phyloP scores from a whole-genome alignment of 495 filamentous ascomycete genomes.

The Penicillium turbatum region DNA sequence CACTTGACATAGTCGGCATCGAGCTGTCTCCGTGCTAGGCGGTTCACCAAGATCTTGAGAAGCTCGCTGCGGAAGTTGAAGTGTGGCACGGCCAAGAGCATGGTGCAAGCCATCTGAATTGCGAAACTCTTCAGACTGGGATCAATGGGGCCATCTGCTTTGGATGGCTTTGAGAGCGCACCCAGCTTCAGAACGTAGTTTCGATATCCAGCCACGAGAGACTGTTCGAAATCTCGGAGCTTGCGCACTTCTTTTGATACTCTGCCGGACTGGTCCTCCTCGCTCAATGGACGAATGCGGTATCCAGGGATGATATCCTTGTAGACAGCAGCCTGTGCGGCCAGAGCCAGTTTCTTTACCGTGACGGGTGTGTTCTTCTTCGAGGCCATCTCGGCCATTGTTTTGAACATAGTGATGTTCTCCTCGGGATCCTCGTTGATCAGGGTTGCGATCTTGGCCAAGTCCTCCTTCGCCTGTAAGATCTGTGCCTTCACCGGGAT shows the following conservation, averaged over 20 bases:
- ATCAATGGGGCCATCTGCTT: conserved; percentile 31
- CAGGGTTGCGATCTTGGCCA: conserved; percentile 73
- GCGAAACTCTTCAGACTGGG: conserved; percentile 61
- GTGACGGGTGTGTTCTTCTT: conserved; percentile 51
- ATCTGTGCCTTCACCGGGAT: conserved; percentile 74
- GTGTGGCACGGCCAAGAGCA: conserved; percentile 78
- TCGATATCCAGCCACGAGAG: conserved; percentile 75
- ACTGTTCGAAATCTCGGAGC: conserved; percentile 76
- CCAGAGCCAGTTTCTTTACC: conserved; percentile 78
- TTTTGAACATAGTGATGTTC: conserved; percentile 71
- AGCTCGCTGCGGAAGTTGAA: conserved; percentile 93
- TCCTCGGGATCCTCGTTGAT: conserved; percentile 95
- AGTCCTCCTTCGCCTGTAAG: conserved; percentile 81
- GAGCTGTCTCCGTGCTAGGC: conserved; percentile 62
- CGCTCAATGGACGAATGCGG: conserved; percentile 75
- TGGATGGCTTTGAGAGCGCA: conserved; percentile 52
- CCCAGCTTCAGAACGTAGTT: conserved; percentile 72
- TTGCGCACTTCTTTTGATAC: conserved; percentile 87
- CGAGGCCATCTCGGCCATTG: conserved; percentile 68
- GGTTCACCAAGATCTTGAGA: conserved; percentile 78
- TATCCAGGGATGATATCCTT: conserved; percentile 96
- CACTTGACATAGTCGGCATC: conserved; percentile 77
- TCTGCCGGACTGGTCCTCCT: conserved; percentile 68
- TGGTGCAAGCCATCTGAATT: conserved; percentile 75
- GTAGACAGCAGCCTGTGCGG: conserved; percentile 84